Conservation (phyloP, 2,329 filamentous ascomycete species). For the Sporothrix humicola region DNA sequence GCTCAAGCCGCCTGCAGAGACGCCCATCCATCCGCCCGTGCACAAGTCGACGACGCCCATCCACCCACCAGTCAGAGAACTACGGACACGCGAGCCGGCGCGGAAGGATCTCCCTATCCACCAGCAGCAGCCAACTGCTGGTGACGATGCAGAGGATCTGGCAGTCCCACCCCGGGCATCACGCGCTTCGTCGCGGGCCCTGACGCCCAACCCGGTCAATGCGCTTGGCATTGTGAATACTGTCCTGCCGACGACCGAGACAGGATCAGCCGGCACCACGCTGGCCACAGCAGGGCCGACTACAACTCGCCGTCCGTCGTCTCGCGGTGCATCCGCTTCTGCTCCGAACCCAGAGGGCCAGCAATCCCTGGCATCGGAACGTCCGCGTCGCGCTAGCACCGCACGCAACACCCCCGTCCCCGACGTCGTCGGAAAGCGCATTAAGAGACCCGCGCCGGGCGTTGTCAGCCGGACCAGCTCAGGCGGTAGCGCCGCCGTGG, state of each 20-base stretch:
- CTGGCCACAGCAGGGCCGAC: background rate
- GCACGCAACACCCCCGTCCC: slow-evolving; percentile 63
- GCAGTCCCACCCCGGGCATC: slow-evolving; percentile 13
- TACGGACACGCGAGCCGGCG: slow-evolving; percentile 43
- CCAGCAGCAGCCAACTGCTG: slow-evolving; percentile 35
- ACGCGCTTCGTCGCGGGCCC: slow-evolving; percentile 32
- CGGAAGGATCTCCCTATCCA: slow-evolving; percentile 38
- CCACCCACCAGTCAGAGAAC: slow-evolving; percentile 45
- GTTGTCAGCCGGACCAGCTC: slow-evolving; percentile 68
- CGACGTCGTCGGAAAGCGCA: slow-evolving; percentile 56
- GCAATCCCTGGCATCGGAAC: slow-evolving; percentile 54
- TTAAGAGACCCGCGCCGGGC: slow-evolving; percentile 74
- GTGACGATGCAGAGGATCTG: slow-evolving; percentile 8
- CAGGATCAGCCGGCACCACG: background rate
- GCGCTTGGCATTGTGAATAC: background rate
- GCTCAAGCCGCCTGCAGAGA: slow-evolving; percentile 44
- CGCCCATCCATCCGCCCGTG: slow-evolving; percentile 42
- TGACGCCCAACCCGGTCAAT: slow-evolving; percentile 25
- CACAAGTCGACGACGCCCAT: slow-evolving; percentile 47
- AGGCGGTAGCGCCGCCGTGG: slow-evolving; percentile 69
- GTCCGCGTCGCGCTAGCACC: slow-evolving; percentile 62
- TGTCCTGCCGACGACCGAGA: slow-evolving; percentile 18
- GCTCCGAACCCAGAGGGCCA: slow-evolving; percentile 53
- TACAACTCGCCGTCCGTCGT: slow-evolving; percentile 38
- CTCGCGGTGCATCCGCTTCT: slow-evolving; percentile 41